A percentile compares a stretch with the other conserved stretches of the same genome.
These are phyloP conservation scores for Boletus eberwhitei DNA, from an alignment of 768 basidiomycete genomes.

Conservation along the genomic window DNA sequence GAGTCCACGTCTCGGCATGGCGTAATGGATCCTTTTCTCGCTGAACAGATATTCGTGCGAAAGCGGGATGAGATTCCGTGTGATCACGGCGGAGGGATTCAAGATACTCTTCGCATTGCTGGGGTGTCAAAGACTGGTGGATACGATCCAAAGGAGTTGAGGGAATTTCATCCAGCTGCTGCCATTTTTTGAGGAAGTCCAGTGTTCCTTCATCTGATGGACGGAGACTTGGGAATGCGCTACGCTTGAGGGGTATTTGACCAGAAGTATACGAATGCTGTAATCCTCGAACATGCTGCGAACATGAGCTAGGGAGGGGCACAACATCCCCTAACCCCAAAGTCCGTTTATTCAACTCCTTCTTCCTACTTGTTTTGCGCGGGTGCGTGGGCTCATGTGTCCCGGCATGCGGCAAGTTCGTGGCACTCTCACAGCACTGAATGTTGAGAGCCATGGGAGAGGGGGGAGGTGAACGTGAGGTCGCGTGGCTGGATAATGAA, in stretches of 20 bases:
- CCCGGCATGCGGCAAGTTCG: slow-evolving; percentile 6
- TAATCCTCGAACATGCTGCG: slow-evolving; percentile 61
- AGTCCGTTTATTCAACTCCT: not conserved
- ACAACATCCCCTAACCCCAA: slow-evolving; percentile 14
- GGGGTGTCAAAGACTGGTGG: slow-evolving; percentile 6
- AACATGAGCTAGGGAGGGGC: slow-evolving; percentile 48
- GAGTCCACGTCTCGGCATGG: slow-evolving; percentile 56
- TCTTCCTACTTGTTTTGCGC: slow-evolving; percentile 3
- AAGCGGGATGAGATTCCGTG: slow-evolving; percentile 45
- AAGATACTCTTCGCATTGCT: slow-evolving; percentile 17
- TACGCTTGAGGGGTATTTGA: slow-evolving; percentile 10
- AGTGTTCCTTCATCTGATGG: slow-evolving; percentile 6
- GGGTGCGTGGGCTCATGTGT: not conserved
- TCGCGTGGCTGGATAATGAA: slow-evolving; percentile 6
- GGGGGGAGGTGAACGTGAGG: slow-evolving; percentile 6
- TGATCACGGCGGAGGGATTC: slow-evolving; percentile 16
- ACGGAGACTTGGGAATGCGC: not conserved
- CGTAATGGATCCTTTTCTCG: slow-evolving; percentile 9
- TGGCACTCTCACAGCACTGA: no score
- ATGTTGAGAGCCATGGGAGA: not conserved
- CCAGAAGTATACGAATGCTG: slow-evolving; percentile 39
- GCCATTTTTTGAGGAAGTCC: slow-evolving; percentile 19
- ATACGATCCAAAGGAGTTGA: not conserved
- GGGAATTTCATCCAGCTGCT: not conserved
- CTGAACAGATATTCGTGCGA: slow-evolving; percentile 38